Evolutionary conservation across 495 filamentous ascomycete genomes (phyloP), one percentile per base, ranked within the genome.

Genomic region (Talaromyces wortmannii): DNA sequence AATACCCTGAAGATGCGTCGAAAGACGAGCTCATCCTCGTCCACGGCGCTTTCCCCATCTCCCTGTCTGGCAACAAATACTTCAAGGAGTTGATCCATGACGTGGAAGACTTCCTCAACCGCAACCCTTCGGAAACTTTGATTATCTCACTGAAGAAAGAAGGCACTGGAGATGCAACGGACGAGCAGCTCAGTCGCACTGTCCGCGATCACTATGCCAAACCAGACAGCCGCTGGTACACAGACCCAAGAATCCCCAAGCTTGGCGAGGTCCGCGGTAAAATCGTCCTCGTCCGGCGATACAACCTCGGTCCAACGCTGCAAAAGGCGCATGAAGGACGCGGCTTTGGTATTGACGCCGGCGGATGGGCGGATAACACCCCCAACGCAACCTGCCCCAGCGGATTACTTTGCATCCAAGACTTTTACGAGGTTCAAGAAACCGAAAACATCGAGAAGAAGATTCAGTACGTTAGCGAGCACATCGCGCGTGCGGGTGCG

Each of bases 141-240:
- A 85, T 97, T 57, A 82, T 97, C 69, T 91, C 85, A 31, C 62
- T 98, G 57, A 98, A 98, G 72, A 86, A 91, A 55, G 94, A 98
- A 67, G 94, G 94, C 4, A 76, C 85, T 1, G 92, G 91, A 11
- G 80, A 75, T 33, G 83, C 86, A 29, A 91, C 86, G 4, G 94
- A 97, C 63, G 81, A 87, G 56, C 83, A 91, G 46, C 83, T 97
- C 42, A 80, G 82, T 55, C 81, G 78, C 33, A 82, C 91, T 55
- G 69, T 97, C 10, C 73, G 78, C 49, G 74, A 83, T 31, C 83
- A 88, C 62, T 96, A 95, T 67, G 81, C 86, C 30, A 72, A 66
- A 29, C 78, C 81, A 51, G 66, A 71, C 30, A 77, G 73, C 50
- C 78, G 78, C 40, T 98, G 94, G 94, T 94, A 84, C 74, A 88